Conservation (phyloP, 176 grass and related monocot species). For the Secale cereale region DNA sequence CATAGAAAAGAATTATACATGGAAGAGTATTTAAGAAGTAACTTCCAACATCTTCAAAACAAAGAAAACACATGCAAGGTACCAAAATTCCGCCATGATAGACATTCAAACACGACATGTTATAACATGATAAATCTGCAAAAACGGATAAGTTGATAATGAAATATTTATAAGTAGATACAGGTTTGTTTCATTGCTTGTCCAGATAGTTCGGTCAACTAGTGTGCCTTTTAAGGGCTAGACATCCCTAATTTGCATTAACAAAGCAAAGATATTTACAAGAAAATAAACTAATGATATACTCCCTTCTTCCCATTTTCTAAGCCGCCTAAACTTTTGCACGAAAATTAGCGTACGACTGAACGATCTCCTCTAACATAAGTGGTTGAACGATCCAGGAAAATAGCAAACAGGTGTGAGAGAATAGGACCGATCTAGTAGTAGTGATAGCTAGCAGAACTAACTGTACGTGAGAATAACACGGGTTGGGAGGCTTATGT, state of each 20-base stretch:
- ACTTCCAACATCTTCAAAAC: not conserved
- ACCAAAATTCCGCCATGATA: not conserved
- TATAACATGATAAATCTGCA: not conserved
- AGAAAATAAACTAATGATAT: not conserved
- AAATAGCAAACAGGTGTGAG: too few species aligned
- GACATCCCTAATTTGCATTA: not conserved
- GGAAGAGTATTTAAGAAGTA: not conserved
- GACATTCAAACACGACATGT: not conserved
- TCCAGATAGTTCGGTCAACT: not conserved
- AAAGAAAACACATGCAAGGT: not conserved
- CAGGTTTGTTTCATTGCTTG: not conserved
- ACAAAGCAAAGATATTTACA: not conserved
- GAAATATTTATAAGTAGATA: too few species aligned
- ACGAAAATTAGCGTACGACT: too few species aligned
- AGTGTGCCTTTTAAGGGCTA: not conserved
- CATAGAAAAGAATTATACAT: constrained; percentile 6
- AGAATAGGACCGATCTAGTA: too few species aligned
- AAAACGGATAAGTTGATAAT: not conserved
- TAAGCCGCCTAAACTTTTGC: too few species aligned
- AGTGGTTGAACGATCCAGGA: too few species aligned
- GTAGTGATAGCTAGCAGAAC: too few species aligned
- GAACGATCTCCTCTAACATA: too few species aligned
- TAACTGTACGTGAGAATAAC: too few species aligned
- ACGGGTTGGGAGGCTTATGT: too few species aligned
- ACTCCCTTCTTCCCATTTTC: too few species aligned